A percentile compares a stretch with the other conserved stretches of the same genome.
phyloP scores from a whole-genome alignment of 2,329 filamentous ascomycete genomes.

The Fusarium cicatricum region DNA sequence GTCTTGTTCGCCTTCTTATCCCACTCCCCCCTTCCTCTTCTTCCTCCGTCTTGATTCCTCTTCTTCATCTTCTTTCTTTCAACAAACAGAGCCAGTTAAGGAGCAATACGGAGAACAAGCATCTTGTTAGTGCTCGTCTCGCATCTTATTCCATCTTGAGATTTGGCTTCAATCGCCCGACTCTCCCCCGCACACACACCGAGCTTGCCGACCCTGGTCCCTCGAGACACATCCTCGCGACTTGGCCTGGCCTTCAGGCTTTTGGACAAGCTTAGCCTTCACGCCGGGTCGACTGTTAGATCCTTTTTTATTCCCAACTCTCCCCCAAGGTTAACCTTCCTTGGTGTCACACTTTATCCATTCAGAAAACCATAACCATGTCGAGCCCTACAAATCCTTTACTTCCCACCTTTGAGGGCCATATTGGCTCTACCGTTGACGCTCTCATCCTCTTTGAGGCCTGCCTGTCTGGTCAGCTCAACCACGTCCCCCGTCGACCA shows the following conservation, averaged over 20 bases:
- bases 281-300: slow-evolving; percentile 16
- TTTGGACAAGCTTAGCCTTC: slow-evolving; percentile 15
- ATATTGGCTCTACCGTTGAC: slow-evolving; percentile 74
- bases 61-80: not conserved
- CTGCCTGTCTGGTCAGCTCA: slow-evolving; percentile 73
- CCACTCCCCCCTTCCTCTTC: too few relatives aligned
- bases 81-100: not conserved
- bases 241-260: not conserved
- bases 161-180: not conserved
- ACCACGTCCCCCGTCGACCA: slow-evolving; percentile 82
- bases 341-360: slow-evolving; percentile 18
- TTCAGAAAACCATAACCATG: slow-evolving; percentile 37
- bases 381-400: slow-evolving; percentile 49
- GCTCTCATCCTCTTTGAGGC: slow-evolving; percentile 84
- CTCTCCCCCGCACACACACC: not conserved
- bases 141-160: not conserved
- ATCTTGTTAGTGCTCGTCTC: not conserved
- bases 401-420: slow-evolving; percentile 72
- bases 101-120: not conserved
- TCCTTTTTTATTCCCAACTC: slow-evolving; percentile 9
- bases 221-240: not conserved
- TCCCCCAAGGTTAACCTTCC: slow-evolving; percentile 22
- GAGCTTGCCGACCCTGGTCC: not conserved
- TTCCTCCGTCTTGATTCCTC: not conserved
- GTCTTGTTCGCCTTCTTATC: too few relatives aligned